Evolutionary conservation across 1,284 basidiomycete genomes (phyloP), one percentile per base, ranked within the genome.

Genomic region (Rugosomyces carneus): DNA sequence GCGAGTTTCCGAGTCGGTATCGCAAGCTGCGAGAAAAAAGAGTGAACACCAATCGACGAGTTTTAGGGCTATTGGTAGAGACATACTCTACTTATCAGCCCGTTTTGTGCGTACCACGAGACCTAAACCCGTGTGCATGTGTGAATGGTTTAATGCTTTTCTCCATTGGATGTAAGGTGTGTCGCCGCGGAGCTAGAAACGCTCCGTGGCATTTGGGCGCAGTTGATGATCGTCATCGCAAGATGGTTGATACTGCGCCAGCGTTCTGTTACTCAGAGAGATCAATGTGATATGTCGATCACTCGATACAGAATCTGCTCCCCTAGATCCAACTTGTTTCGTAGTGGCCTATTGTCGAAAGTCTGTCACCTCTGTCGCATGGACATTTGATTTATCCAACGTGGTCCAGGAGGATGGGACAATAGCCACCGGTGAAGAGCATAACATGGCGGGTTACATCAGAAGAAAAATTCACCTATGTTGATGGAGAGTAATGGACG

Each of bases 41-140:
- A 34, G 7, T 16, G 8, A 8, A 42, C 32, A 27, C 23, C 34
- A 36, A 37, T 43, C 34, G 16, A 26, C 13, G 10, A 5, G 10
- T n/a, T 43, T 18, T 26, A 18, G 42, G 32, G 42, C 37, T 16
- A 19, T 5, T 43, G 10, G 32, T 18, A 20, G 32, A 37, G 7
- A 23, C 4, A n/a, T n/a, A n/a, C n/a, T 26, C 8, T 26, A 29
- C 20, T 40, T 11, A n/a, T 6, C 29, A 32, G 31, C 8, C 21
- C 27, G 9, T 18, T 13, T 39, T 20, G 19, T 16, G 21, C 20
- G 15, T n/a, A 9, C 21, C 32, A 43, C 35, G 42, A 26, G 42
- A 43, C 32, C 10, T 18, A 8, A 11, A 21, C 23, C 21, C 42
- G 42, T 43, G 42, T 43, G 42, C 15, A 24, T 43, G 42, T 43